Conservation (phyloP, 352 stramenopile species). For the Globisporangium ultimum region DNA sequence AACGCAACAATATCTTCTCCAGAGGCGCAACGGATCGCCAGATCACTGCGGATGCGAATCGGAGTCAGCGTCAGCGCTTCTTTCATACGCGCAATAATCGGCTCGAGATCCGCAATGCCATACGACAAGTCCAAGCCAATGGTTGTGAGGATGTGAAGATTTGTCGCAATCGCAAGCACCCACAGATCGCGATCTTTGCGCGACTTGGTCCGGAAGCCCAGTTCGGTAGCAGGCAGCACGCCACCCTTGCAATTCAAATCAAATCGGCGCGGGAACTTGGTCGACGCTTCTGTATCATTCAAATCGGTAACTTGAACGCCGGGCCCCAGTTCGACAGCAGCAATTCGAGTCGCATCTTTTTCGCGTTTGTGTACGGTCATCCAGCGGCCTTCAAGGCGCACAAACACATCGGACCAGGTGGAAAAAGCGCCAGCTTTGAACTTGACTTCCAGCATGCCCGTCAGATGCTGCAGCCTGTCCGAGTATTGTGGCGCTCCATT, state of each 20-base stretch:
- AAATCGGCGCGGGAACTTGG: conserved; percentile 77
- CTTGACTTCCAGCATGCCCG: conserved; percentile 24
- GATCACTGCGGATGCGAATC: conserved; percentile 65
- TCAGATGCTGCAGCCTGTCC: conserved; percentile 19
- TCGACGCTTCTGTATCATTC: conserved; percentile 43
- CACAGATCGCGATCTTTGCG: conserved; percentile 76
- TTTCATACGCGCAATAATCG: conserved; percentile 49
- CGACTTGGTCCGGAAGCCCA: conserved; percentile 75
- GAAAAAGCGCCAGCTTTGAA: conserved; percentile 28
- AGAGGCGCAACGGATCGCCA: conserved; percentile 57
- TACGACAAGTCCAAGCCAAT: conserved; percentile 45
- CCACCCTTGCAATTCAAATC: conserved; percentile 73
- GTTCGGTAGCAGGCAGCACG: conserved; percentile 59
- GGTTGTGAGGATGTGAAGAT: conserved; percentile 54
- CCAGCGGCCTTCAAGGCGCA: conserved; percentile 30
- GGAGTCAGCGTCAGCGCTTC: conserved; percentile 48
- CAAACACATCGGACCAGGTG: conserved; percentile 27
- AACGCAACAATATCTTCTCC: conserved; percentile 73
- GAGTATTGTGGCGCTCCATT: conserved; percentile 5
- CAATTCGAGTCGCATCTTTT: conserved; percentile 45
- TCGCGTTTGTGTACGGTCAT: conserved; percentile 35
- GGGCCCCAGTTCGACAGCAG: conserved; percentile 64
- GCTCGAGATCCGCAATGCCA: conserved; percentile 51
- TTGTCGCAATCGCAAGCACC: conserved; percentile 61
- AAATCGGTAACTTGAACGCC: conserved; percentile 68